Conservation (phyloP, 2,329 filamentous ascomycete species). For the Aspergillus calidoustus region DNA sequence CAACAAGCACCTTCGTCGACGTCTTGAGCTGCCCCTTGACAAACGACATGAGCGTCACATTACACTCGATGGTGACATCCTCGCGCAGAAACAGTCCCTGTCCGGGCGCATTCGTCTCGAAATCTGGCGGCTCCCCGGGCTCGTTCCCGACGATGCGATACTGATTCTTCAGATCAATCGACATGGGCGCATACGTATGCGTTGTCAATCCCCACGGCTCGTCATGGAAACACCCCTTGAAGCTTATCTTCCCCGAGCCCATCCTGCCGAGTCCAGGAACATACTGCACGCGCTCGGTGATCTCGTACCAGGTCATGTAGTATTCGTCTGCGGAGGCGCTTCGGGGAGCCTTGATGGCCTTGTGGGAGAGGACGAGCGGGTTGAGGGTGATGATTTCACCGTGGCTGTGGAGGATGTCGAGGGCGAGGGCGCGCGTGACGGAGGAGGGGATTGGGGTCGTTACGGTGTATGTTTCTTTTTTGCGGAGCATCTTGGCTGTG, state of each 20-base stretch:
- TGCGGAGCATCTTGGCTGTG: not conserved
- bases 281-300: constrained; percentile 78
- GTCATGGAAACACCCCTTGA: constrained; percentile 81
- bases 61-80: constrained; percentile 82
- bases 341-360: constrained; percentile 68
- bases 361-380: constrained; percentile 75
- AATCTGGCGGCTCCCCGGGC: constrained; percentile 70
- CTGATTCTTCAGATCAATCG: constrained; percentile 76
- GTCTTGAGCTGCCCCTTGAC: constrained; percentile 83
- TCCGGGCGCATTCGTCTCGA: constrained; percentile 67
- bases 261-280: constrained; percentile 64
- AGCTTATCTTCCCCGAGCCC: constrained; percentile 70
- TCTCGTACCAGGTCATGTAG: constrained; percentile 74
- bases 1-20: constrained; percentile 72
- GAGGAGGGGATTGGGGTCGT: constrained; percentile 75
- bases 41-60: constrained; percentile 73
- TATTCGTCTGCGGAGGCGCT: constrained; percentile 73
- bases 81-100: constrained; percentile 80
- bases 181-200: constrained; percentile 81
- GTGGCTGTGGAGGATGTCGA: constrained; percentile 78
- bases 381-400: constrained; percentile 86
- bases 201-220: constrained; percentile 75
- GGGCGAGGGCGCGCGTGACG: constrained; percentile 70
- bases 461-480: constrained; percentile 56
- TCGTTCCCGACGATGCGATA: constrained; percentile 76